phyloP scores from a whole-genome alignment of 768 basidiomycete species.

The Leucosporidium creatinivorum region DNA sequence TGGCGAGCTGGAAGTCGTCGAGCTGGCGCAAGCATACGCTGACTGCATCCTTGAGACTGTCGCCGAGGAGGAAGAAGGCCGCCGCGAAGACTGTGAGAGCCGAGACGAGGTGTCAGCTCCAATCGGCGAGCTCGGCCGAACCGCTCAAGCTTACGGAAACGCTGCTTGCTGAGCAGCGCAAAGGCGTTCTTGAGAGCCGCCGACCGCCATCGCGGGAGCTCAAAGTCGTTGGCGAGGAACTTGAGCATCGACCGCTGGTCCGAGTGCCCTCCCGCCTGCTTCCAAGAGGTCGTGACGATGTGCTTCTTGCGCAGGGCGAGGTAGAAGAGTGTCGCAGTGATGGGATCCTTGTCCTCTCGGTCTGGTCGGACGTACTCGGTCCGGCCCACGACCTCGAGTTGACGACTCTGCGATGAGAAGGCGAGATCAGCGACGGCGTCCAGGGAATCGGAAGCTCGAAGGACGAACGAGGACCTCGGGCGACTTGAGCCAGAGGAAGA shows the following conservation, averaged over 20 bases:
- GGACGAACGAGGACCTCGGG: slow-evolving; percentile 63
- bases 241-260: slow-evolving; percentile 85
- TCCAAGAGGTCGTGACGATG: slow-evolving; percentile 89
- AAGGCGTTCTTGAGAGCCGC: slow-evolving; percentile 96
- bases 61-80: slow-evolving; percentile 91
- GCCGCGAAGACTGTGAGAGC: slow-evolving; percentile 80
- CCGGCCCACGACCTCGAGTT: slow-evolving; percentile 80
- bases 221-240: slow-evolving; percentile 85
- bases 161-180: slow-evolving; percentile 77
- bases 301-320: slow-evolving; percentile 89
- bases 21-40: slow-evolving; percentile 82
- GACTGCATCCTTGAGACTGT: slow-evolving; percentile 80
- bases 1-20: slow-evolving; percentile 79
- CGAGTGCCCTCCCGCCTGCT: slow-evolving; percentile 86
- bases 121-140: not conserved
- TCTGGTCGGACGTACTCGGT: slow-evolving; percentile 74
- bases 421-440: not conserved
- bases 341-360: slow-evolving; percentile 79
- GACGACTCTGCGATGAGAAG: slow-evolving; percentile 53
- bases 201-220: slow-evolving; percentile 72
- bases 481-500: slow-evolving; percentile 81
- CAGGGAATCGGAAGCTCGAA: not conserved
- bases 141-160: slow-evolving; percentile 47
- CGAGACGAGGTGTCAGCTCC: not conserved
- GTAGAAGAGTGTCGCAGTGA: slow-evolving; percentile 80